Evolutionary conservation across 2,329 filamentous ascomycete genomes (phyloP).

Genomic region (Sarocladiaceae sp.): DNA sequence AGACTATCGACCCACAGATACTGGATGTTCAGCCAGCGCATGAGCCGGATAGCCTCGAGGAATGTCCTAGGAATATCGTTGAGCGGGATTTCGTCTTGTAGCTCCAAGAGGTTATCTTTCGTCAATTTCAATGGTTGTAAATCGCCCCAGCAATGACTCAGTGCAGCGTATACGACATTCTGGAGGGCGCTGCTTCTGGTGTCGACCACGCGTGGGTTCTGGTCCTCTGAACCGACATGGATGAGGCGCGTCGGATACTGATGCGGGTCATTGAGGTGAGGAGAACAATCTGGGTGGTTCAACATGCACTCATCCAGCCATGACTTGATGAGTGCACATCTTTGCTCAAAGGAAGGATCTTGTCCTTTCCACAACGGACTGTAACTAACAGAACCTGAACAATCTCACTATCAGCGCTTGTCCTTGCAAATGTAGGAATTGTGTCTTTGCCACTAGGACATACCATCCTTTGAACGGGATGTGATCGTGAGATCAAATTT

Average conservation of each 20-base stretch:
- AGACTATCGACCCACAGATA: constrained; percentile 1
- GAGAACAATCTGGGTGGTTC: neutral
- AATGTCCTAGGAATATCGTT: neutral
- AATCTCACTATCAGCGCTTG: neutral
- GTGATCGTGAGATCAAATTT: neutral
- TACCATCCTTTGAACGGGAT: neutral
- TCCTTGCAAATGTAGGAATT: neutral
- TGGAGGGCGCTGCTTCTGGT: neutral
- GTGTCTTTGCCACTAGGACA: no score
- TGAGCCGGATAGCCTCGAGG: neutral
- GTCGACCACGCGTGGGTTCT: neutral
- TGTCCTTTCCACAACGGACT: neutral
- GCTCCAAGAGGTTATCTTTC: neutral
- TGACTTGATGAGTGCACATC: neutral
- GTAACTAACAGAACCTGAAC: neutral
- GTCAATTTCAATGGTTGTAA: neutral
- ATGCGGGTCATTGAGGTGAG: neutral
- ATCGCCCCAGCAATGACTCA: constrained; percentile 3
- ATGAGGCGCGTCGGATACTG: neutral
- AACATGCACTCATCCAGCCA: neutral
- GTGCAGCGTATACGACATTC: neutral
- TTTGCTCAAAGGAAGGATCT: neutral
- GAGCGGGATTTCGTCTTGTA: neutral
- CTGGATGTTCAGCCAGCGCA: neutral
- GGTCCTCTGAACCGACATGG: neutral